Evolutionary conservation across 805 yeast genomes (phyloP), one percentile per base, ranked within the genome.

Genomic region (Lipomyces orientalis): DNA sequence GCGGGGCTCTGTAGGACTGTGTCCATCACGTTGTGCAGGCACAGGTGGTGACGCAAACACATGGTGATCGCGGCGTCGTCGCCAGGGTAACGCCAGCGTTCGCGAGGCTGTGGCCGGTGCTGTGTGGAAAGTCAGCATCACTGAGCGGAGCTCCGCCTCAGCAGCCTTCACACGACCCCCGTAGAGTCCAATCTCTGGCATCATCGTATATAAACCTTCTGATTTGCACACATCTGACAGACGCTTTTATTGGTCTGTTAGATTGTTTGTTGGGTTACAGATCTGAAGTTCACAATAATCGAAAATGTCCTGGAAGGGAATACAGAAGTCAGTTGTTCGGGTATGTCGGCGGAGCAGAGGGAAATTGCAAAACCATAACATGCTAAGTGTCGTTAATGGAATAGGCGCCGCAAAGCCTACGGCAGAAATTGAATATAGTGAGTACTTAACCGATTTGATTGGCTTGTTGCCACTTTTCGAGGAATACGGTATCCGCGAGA

Each of bases 341-440:
- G 72, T 69, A 60, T 12, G 72, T 64, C 14, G 22, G 49, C 8
- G 6, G 7, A 6, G 34, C 19, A 10, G 7, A 8, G 56, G 19
- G 2, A 35, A 34, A 19, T 58, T 3, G 29, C 19, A 35, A 16
- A 35, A 35, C 39, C n/a, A 43, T 31, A 4, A 14, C 7, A 10
- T 16, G 33, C 34, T 31, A n/a, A 55, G 22, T 33, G 10, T 31
- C 12, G 16, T 33, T 58, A 58, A 58, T 33, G 25, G 19, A 43
- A 19, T 29, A 62, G 72, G 82, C 97, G 7, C 99, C 99, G 57
- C 98, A 95, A 80, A 86, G 84, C 73, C 84, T 95, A 78, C 89
- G 95, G 74, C 97, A 91, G 80, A 93, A 92, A 84, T 79, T 95
- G 81, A 89, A 95, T 80, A 93, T 92, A 91, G 97, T 73, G 63